Evolutionary conservation across 257 asterid genomes (phyloP).

Genomic region (Anisodus tanguticus): DNA sequence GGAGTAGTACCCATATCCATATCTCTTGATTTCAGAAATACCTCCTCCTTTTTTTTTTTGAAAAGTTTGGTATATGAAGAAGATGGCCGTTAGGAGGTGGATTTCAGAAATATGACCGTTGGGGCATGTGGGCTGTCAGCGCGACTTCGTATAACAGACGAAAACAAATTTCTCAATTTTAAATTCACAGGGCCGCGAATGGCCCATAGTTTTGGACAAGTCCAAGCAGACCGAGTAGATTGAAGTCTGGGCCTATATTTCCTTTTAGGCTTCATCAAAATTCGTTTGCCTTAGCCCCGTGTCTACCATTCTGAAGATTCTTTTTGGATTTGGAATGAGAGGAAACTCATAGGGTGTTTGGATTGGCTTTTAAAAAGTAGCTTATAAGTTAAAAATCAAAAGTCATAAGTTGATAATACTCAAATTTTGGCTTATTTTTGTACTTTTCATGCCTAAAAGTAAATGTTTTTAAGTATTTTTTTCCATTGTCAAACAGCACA

Average conservation of each 20-base stretch:
- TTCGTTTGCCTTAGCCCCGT: no score
- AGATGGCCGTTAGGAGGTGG: slow-evolving; percentile 12
- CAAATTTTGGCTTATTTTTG: no score
- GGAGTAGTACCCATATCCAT: neutral
- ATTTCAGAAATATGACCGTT: slow-evolving; percentile 1
- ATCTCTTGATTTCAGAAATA: neutral
- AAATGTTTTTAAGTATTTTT: no score
- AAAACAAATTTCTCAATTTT: no score
- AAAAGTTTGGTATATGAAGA: neutral
- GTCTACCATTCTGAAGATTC: no score
- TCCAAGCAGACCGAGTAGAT: neutral
- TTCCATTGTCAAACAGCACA: no score
- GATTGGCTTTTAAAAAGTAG: no score
- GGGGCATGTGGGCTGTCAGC: neutral
- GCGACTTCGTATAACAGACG: neutral
- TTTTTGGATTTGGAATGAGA: no score
- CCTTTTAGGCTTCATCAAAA: neutral
- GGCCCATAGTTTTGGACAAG: neutral
- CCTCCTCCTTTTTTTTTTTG: neutral
- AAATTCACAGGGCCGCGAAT: neutral
- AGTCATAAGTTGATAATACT: no score
- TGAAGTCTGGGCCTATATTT: neutral
- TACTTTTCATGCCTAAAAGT: no score
- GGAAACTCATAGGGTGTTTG: no score
- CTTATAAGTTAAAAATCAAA: no score